These are phyloP conservation scores for Lagenidium giganteum DNA, from an alignment of 352 stramenopile species.

Conservation along the genomic window DNA sequence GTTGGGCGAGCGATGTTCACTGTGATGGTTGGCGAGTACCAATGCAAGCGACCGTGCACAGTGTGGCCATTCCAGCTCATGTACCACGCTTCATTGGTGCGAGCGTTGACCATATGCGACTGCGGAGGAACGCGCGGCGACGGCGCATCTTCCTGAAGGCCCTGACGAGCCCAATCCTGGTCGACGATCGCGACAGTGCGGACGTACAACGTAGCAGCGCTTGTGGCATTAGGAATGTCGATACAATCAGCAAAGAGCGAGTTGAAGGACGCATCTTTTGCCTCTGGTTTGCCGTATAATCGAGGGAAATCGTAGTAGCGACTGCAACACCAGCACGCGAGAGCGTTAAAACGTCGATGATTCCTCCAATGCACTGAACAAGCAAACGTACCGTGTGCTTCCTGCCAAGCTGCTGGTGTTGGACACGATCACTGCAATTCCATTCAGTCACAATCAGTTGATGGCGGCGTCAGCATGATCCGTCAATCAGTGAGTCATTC, in stretches of 20 bases:
- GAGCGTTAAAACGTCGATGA: too few species aligned
- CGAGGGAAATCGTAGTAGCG: conserved; percentile 57
- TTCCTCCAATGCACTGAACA: too few species aligned
- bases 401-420: conserved; percentile 36
- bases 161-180: conserved; percentile 70
- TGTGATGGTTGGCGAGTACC: conserved; percentile 41
- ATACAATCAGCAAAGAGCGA: conserved; percentile 68
- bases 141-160: conserved; percentile 33
- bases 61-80: conserved; percentile 63
- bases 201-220: conserved; percentile 40
- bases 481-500: background rate
- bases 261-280: conserved; percentile 49
- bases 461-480: too few species aligned
- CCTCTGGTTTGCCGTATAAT: conserved; percentile 21
- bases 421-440: conserved; percentile 32
- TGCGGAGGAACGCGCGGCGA: conserved; percentile 67
- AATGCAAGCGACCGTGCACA: conserved; percentile 51
- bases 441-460: background rate
- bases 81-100: conserved; percentile 61
- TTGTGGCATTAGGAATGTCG: conserved; percentile 25
- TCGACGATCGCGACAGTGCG: conserved; percentile 68
- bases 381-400: conserved; percentile 30
- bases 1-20: conserved; percentile 4
- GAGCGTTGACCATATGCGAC: conserved; percentile 79
- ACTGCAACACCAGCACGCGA: too few species aligned